Base-by-base conservation (phyloP, 768 basidiomycete genomes). In the Artomyces pyxidatus region DNA sequence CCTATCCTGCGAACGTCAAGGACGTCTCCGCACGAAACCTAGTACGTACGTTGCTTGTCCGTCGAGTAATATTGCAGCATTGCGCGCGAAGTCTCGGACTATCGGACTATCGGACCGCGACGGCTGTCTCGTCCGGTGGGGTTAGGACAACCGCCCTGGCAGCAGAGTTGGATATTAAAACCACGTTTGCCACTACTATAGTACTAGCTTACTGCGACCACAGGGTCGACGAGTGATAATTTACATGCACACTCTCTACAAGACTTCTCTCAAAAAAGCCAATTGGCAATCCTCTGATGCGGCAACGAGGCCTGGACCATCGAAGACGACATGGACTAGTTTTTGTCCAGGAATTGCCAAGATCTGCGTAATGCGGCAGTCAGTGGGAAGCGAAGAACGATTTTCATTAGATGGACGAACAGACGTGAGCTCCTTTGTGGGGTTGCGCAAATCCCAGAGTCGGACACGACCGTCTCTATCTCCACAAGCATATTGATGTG, bases 391-490 rank as follows among this genome's bases (percentile, higher is more conserved):
- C n/a, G n/a, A n/a, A n/a, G n/a, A n/a, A n/a, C n/a, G n/a, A n/a
- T n/a, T n/a, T 4, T 41, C 25, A 45, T 44, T 40, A 49, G 42
- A 25, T 28, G 37, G 39, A 12, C 27, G 35, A 28, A n/a, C 19
- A 7, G 23, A 35, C 42, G 8, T 10, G 41, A 41, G 55, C 61
- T 50, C 61, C 49, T 43, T 32, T 51, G n/a, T 63, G 16, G 61
- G 43, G 23, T 69, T 71, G 26, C 75, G 69, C 38, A 75, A 52
- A 55, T 78, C 75, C 76, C 77, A 78, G 9, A 77, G 29, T 11
- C 67, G 68, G 19, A 76, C 64, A 30, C 26, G 48, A 21, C 77
- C 75, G 39, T 65, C 65, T 42, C 56, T 64, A 55, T 71, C 69
- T 19, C 75, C 75, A 40, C 68, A 75, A 5, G 63, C 71, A 53